Conservation (phyloP, 345 rosid genomes). For the Erodium maritimum region DNA sequence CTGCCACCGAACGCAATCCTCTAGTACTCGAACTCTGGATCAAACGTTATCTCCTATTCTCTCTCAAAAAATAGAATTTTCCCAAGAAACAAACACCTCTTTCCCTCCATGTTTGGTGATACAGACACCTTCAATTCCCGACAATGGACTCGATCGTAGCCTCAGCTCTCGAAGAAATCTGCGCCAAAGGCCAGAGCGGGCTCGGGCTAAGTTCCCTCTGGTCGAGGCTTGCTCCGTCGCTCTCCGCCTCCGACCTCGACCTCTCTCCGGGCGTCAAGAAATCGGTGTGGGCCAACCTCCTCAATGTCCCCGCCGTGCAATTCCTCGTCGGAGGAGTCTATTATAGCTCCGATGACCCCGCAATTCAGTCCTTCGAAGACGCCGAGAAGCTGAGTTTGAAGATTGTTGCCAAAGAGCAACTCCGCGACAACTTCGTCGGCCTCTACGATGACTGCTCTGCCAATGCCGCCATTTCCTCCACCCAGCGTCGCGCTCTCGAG, state of each 20-base stretch:
- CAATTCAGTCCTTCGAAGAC: slow-evolving; percentile 37
- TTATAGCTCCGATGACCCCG: slow-evolving; percentile 14
- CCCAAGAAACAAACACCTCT: not conserved
- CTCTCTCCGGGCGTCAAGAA: slow-evolving; percentile 21
- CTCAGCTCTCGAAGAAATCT: slow-evolving; percentile 55
- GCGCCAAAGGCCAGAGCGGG: slow-evolving; percentile 40
- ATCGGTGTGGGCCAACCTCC: slow-evolving; percentile 47
- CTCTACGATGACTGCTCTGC: slow-evolving; percentile 36
- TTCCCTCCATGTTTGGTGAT: not conserved
- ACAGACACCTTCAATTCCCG: not conserved
- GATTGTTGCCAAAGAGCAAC: slow-evolving; percentile 42
- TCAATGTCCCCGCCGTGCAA: slow-evolving; percentile 36
- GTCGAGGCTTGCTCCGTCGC: slow-evolving; percentile 22
- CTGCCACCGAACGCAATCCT: too few relatives aligned
- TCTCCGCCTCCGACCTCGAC: slow-evolving; percentile 5
- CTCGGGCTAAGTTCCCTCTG: slow-evolving; percentile 33
- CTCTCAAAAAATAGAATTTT: too few relatives aligned
- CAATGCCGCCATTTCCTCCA: slow-evolving; percentile 20
- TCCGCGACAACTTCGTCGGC: slow-evolving; percentile 54
- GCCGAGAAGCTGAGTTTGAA: slow-evolving; percentile 39
- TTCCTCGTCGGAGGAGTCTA: slow-evolving; percentile 14
- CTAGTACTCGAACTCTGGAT: not conserved
- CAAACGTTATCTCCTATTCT: not conserved
- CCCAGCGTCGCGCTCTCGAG: slow-evolving; percentile 53
- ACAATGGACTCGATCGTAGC: slow-evolving; percentile 46